Conservation (phyloP, 441 rosid genomes). For the Gossypium schwendimanii region DNA sequence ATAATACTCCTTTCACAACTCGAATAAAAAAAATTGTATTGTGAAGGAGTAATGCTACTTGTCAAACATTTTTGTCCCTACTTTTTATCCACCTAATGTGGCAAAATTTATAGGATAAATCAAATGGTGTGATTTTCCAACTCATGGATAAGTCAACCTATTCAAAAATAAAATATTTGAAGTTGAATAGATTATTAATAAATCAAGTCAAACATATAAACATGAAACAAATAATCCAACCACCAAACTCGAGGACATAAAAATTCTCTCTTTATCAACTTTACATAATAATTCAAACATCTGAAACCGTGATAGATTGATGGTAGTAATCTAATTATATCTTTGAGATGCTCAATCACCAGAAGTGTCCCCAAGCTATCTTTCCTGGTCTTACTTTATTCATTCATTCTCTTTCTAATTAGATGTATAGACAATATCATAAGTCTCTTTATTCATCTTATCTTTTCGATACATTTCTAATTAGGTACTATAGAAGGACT, state of each 20-base stretch:
- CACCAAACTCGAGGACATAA: conserved; percentile 5
- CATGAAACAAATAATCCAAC: conserved; percentile 3
- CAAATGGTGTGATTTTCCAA: neutral
- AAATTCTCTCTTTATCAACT: neutral
- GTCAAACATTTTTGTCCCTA: neutral
- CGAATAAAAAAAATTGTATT: neutral
- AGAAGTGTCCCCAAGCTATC: neutral
- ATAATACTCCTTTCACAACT: neutral
- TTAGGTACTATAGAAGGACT: neutral
- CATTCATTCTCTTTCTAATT: neutral
- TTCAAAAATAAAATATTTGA: neutral
- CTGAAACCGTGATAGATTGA: neutral
- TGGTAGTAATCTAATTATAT: neutral
- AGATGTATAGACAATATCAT: conserved; percentile 3
- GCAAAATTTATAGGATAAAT: neutral
- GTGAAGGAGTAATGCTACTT: neutral
- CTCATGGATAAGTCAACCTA: neutral
- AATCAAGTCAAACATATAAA: neutral
- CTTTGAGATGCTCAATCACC: neutral
- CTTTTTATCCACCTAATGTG: neutral
- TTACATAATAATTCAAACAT: conserved; percentile 1
- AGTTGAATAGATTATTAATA: neutral
- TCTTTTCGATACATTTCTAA: neutral
- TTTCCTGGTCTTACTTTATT: neutral
- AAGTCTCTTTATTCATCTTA: neutral